Conservation (phyloP, 192 early-diverging fungal species). For the Spinellus fusiger region DNA sequence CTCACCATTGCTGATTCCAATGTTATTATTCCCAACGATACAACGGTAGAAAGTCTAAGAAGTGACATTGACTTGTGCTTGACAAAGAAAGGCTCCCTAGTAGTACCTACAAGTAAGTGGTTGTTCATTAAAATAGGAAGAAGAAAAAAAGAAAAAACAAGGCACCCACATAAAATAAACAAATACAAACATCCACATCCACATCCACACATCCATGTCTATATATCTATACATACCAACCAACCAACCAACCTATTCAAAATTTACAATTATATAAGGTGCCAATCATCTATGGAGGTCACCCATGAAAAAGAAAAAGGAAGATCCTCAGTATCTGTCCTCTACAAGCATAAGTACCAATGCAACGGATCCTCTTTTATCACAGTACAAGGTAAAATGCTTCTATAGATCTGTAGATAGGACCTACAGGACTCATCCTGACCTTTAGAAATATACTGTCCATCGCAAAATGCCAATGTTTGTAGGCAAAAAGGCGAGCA, state of each 20-base stretch:
- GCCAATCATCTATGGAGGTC: slow-evolving; percentile 33
- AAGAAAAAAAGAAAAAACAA: too few species aligned
- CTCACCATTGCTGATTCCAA: slow-evolving; percentile 76
- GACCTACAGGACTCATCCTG: background rate
- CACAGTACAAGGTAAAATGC: slow-evolving; percentile 27
- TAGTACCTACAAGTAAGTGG: slow-evolving; percentile 28
- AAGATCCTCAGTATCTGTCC: slow-evolving; percentile 14
- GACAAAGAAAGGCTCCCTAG: slow-evolving; percentile 52
- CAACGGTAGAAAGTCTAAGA: slow-evolving; percentile 63
- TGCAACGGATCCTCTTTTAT: slow-evolving; percentile 15
- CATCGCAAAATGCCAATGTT: slow-evolving; percentile 82
- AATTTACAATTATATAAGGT: background rate
- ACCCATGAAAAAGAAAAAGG: slow-evolving; percentile 34
- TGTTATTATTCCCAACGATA: slow-evolving; percentile 72
- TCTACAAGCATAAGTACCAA: background rate
- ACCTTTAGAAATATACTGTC: slow-evolving; percentile 70
- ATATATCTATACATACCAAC: background rate
- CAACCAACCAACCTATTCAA: background rate
- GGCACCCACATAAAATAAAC: too few species aligned
- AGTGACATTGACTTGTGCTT: slow-evolving; percentile 63
- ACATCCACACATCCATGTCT: background rate
- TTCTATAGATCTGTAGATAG: background rate
- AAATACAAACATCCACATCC: too few species aligned
- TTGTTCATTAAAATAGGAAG: too few species aligned
- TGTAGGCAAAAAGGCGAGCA: slow-evolving; percentile 75